Percentiles rank a stretch among this genome's conserved stretches.
Conservation (phyloP, 2,329 filamentous ascomycete genomes). For the Colletotrichum musae region DNA sequence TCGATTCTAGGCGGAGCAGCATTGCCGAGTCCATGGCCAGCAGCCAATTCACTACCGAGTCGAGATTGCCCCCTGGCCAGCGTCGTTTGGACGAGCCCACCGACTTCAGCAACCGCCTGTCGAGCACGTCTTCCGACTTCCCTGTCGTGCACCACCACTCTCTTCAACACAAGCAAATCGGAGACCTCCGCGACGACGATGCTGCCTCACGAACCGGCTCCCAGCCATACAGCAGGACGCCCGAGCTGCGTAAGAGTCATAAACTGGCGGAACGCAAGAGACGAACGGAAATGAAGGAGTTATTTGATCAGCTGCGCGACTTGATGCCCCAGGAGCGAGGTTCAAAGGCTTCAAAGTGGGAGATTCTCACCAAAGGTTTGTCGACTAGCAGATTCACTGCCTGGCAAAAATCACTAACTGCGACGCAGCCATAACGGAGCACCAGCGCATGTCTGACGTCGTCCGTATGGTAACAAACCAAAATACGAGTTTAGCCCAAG, state of each 20-base stretch:
- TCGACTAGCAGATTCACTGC: neutral
- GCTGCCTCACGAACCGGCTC: conserved; percentile 66
- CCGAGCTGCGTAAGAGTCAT: conserved; percentile 85
- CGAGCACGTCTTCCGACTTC: conserved; percentile 67
- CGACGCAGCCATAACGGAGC: conserved; percentile 71
- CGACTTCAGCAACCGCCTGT: conserved; percentile 62
- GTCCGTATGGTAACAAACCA: conserved; percentile 64
- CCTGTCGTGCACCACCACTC: conserved; percentile 79
- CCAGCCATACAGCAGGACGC: conserved; percentile 86
- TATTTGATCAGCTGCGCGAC: conserved; percentile 85
- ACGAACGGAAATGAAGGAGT: conserved; percentile 88
- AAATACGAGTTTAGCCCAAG: conserved; percentile 57
- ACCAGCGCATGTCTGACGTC: conserved; percentile 67
- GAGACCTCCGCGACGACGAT: conserved; percentile 75
- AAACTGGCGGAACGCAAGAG: conserved; percentile 89
- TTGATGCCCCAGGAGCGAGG: conserved; percentile 85
- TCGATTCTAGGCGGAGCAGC: conserved; percentile 81
- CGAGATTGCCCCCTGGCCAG: conserved; percentile 79
- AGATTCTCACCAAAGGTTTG: conserved; percentile 87
- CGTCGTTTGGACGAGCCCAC: conserved; percentile 76
- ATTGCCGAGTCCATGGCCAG: conserved; percentile 84
- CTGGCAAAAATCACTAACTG: conserved; percentile 22
- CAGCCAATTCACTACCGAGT: conserved; percentile 84
- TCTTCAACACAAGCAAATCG: conserved; percentile 81
- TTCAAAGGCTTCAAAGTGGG: conserved; percentile 91